Evolutionary conservation across 371 early-diverging fungal genomes (phyloP).

Genomic region (Rhizopus sp.): DNA sequence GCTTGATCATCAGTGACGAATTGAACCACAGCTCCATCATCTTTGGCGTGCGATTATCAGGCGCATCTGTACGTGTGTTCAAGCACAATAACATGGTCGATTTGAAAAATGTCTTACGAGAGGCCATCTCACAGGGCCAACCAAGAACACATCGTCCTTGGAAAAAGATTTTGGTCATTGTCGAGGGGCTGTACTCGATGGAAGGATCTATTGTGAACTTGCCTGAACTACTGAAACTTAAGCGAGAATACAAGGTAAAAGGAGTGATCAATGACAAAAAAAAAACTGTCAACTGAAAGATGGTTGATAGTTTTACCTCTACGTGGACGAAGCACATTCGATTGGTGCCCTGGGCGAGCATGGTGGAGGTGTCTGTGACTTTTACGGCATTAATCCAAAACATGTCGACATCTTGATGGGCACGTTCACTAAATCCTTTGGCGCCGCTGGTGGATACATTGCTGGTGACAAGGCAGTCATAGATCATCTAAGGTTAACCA

Average conservation of each 20-base stretch:
- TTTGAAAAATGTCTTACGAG: slow-evolving; percentile 86
- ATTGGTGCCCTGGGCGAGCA: slow-evolving; percentile 96
- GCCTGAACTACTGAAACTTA: slow-evolving; percentile 90
- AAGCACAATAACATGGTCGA: slow-evolving; percentile 91
- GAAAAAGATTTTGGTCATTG: slow-evolving; percentile 98
- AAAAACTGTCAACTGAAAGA: neutral
- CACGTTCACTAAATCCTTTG: slow-evolving; percentile 99
- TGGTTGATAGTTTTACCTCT: slow-evolving; percentile 82
- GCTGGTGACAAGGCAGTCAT: slow-evolving; percentile 82
- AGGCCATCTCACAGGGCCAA: slow-evolving; percentile 97
- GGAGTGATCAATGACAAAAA: neutral
- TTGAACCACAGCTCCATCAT: slow-evolving; percentile 98
- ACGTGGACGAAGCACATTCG: slow-evolving; percentile 99
- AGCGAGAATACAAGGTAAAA: slow-evolving; percentile 89
- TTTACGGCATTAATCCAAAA: slow-evolving; percentile 84
- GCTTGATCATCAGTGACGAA: slow-evolving; percentile 97
- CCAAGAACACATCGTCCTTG: slow-evolving; percentile 98
- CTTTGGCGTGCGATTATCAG: slow-evolving; percentile 95
- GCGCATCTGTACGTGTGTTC: slow-evolving; percentile 95
- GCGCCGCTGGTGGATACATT: slow-evolving; percentile 98
- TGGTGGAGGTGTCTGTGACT: slow-evolving; percentile 98
- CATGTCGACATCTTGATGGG: slow-evolving; percentile 99
- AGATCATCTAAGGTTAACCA: slow-evolving; percentile 79
- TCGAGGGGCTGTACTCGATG: slow-evolving; percentile 99
- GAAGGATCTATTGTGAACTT: slow-evolving; percentile 96